These are phyloP conservation scores for Sugiyamaella marilandica DNA, from an alignment of 805 yeast genomes.

Conservation along the genomic window DNA sequence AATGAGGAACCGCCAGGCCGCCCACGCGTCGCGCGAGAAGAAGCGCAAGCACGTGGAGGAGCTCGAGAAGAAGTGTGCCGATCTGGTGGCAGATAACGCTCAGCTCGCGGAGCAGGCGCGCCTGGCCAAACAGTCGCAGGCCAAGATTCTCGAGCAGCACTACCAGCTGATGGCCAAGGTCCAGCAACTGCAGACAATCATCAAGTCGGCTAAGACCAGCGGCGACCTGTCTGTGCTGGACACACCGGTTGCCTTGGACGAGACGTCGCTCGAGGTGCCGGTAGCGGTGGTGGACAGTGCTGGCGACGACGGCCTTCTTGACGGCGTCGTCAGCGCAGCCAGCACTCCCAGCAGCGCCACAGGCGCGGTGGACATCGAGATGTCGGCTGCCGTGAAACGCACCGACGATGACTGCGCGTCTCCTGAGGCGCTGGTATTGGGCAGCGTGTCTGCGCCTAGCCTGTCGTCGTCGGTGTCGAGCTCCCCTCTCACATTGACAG, in stretches of 20 bases:
- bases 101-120: slow-evolving; percentile 22
- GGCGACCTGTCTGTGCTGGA: slow-evolving; percentile 23
- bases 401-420: slow-evolving; percentile 17
- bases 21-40: slow-evolving; percentile 95
- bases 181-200: slow-evolving; percentile 17
- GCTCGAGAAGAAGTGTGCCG: slow-evolving; percentile 53
- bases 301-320: too few relatives aligned
- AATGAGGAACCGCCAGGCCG: slow-evolving; percentile 90
- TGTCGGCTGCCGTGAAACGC: too few relatives aligned
- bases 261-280: too few relatives aligned
- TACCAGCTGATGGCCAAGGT: slow-evolving; percentile 19
- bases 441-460: slow-evolving; percentile 19
- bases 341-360: too few relatives aligned
- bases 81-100: slow-evolving; percentile 27
- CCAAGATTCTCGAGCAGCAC: slow-evolving; percentile 21
- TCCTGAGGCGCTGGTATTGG: slow-evolving; percentile 20
- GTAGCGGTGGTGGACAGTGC: too few relatives aligned
- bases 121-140: slow-evolving; percentile 15
- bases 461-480: slow-evolving; percentile 23
- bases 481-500: slow-evolving; percentile 16
- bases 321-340: too few relatives aligned
- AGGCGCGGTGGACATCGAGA: too few relatives aligned
- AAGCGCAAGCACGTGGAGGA: slow-evolving; percentile 88
- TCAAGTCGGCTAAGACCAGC: slow-evolving; percentile 20
- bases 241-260: background rate